Percentiles rank a stretch among this genome's conserved stretches.
Conservation (phyloP, 192 early-diverging fungal genomes). For the Coemansia sp. region DNA sequence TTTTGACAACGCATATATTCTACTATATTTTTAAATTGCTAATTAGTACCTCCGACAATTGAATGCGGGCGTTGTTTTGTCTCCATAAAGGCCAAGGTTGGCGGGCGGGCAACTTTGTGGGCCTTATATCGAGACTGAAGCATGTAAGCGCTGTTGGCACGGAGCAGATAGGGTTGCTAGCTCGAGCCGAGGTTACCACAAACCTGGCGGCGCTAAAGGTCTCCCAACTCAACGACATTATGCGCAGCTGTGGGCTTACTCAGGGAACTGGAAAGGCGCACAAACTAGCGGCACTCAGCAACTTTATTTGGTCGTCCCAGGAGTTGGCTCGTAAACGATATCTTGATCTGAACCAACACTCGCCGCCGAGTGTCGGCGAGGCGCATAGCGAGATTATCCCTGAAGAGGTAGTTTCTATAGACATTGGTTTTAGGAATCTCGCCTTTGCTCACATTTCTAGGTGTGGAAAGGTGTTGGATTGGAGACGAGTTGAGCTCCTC, state of each 20-base stretch:
- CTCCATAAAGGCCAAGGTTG: not conserved
- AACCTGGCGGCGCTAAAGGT: constrained; percentile 26
- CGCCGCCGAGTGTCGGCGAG: constrained; percentile 2
- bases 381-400: constrained; percentile 27
- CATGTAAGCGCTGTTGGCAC: not conserved
- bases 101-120: not conserved
- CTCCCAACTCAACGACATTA: constrained; percentile 29
- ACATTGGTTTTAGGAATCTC: constrained; percentile 54
- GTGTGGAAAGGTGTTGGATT: constrained; percentile 32
- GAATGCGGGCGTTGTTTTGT: constrained; percentile 1
- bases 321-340: constrained; percentile 24
- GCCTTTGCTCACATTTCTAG: constrained; percentile 48
- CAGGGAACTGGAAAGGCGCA: constrained; percentile 35
- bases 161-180: not conserved
- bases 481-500: constrained; percentile 47
- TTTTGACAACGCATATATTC: not conserved
- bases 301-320: constrained; percentile 37
- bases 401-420: constrained; percentile 50
- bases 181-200: constrained; percentile 11
- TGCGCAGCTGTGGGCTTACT: constrained; percentile 39
- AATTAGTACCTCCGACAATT: not conserved
- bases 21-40: not conserved
- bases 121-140: not conserved
- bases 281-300: constrained; percentile 33
- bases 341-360: not conserved